phyloP scores from a whole-genome alignment of 176 grass and related monocot species.

The Eragrostis curvula region DNA sequence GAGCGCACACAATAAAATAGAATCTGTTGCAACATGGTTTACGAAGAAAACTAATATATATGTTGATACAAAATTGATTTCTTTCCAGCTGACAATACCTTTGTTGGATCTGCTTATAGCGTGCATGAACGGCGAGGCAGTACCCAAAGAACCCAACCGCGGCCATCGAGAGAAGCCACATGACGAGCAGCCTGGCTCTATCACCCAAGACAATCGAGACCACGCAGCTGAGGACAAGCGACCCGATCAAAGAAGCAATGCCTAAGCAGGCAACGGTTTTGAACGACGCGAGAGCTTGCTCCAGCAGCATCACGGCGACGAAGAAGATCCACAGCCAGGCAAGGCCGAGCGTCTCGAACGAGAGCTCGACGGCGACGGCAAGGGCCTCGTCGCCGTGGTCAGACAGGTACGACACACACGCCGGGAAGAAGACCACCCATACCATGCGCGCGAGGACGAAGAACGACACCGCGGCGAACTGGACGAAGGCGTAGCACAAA shows the following conservation, averaged over 20 bases:
- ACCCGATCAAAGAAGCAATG: too few species aligned
- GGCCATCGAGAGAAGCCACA: neutral
- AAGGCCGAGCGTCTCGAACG: neutral
- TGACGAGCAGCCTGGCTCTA: neutral
- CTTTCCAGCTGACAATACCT: neutral
- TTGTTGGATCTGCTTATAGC: neutral
- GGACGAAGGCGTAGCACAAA: rapidly evolving
- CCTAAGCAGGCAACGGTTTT: neutral
- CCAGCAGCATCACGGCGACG: neutral
- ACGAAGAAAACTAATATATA: too few species aligned
- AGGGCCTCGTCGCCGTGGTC: neutral
- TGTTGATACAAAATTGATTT: too few species aligned
- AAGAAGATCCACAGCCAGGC: neutral
- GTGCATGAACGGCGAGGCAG: neutral
- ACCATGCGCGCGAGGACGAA: neutral
- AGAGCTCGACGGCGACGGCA: neutral
- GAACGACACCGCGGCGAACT: rapidly evolving
- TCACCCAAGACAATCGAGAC: neutral
- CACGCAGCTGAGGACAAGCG: neutral
- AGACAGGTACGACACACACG: too few species aligned
- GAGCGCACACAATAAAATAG: too few species aligned
- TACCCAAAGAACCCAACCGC: neutral
- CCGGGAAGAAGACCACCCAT: neutral
- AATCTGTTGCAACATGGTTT: too few species aligned
- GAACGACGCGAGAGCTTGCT: neutral